Conservation (phyloP, 1,284 basidiomycete species). For the Tilletiaria anomala region DNA sequence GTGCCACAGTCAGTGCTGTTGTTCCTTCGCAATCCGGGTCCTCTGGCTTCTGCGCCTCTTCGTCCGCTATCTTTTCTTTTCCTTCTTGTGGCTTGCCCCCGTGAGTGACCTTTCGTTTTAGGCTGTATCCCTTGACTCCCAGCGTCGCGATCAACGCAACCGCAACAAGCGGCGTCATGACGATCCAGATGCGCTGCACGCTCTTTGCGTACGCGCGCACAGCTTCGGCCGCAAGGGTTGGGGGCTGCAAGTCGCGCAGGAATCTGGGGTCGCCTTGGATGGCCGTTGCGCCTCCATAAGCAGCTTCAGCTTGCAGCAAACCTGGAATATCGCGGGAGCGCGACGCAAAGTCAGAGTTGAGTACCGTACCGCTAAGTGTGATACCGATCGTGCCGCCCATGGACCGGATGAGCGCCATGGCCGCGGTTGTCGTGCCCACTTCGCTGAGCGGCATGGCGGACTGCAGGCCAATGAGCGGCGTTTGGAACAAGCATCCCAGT, state of each 20-base stretch:
- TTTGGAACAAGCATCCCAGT: conserved; percentile 27
- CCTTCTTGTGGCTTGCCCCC: no score
- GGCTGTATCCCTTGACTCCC: conserved; percentile 18
- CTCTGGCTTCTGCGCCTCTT: no score
- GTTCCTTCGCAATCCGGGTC: no score
- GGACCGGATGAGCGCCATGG: conserved; percentile 17
- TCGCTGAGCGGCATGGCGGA: conserved; percentile 24
- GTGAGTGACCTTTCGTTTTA: no score
- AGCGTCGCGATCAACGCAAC: conserved; percentile 25
- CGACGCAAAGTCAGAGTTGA: conserved; percentile 10
- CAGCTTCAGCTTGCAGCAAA: background rate
- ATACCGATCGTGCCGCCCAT: conserved; percentile 25
- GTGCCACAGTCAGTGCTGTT: no score
- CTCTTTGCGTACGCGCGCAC: conserved; percentile 57
- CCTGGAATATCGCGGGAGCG: conserved; percentile 3
- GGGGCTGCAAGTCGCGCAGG: conserved; percentile 25
- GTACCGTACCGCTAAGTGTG: conserved; percentile 20
- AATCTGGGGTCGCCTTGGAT: conserved; percentile 8
- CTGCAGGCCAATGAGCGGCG: conserved; percentile 24
- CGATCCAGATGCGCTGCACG: conserved; percentile 58
- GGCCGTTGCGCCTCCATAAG: no score
- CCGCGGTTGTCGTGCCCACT: conserved; percentile 13
- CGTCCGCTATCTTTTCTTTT: no score
- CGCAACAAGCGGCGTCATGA: conserved; percentile 40
- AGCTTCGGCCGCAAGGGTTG: conserved; percentile 42